Evolutionary conservation across 2,329 filamentous ascomycete species (phyloP), one percentile per base, ranked within the genome.

Genomic region (Coniochaeta ligniaria): DNA sequence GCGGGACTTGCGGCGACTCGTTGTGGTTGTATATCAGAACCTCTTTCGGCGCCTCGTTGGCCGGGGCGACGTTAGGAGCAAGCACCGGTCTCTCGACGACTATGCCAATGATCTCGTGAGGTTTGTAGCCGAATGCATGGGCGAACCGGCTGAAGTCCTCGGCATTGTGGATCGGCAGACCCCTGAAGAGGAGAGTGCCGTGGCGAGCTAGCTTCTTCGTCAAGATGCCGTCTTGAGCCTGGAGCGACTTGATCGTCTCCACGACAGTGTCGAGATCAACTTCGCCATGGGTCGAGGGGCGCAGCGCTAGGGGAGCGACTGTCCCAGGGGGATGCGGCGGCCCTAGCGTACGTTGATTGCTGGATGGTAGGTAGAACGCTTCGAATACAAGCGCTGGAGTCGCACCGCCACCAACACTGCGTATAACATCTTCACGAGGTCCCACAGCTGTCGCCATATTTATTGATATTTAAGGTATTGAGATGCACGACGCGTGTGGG

Each of bases 391-490:
- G 31, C 52, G 41, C 41, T 43, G 41, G 41, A 43, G 41, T 43
- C 28, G 58, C n/a, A 60, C 50, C 58, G 58, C 88, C 0, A 91
- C 88, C 63, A 88, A 88, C 20, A 78, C 90, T 35, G 87, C 84
- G 0, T 88, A 89, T 0, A 88, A 88, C 0, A 77, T 91, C 0
- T 91, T 91, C 72, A 92, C 89, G 89, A 86, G 86, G 78, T 83
- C 87, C 0, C 89, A 92, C 72, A 86, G 86, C 0, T 43, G 41
- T 43, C 41, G 41, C 41, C 41, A 43, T 43, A 20, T 43, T 43
- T 43, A 43, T n/a, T n/a, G n/a, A n/a, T n/a, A n/a, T n/a, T n/a
- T n/a, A n/a, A n/a, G n/a, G n/a, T n/a, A 9, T 43, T 3, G 41
- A 43, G 41, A 43, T 43, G 41, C 41, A 43, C 41, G 17, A 17